These are phyloP conservation scores for Termitomyces sp. DNA, from an alignment of 768 basidiomycete genomes.

Conservation along the genomic window DNA sequence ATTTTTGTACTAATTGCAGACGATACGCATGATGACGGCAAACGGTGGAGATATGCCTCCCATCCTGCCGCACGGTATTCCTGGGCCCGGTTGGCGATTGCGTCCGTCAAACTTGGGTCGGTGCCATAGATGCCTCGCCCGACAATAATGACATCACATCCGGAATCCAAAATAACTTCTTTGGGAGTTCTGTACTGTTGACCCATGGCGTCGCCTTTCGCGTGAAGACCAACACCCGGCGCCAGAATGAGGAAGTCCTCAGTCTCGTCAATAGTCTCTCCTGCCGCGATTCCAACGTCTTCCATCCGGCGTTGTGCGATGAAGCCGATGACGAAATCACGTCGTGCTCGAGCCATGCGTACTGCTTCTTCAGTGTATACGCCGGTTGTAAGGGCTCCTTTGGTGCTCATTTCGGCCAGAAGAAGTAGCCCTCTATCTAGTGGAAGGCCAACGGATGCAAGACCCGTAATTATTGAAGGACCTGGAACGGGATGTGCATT, in stretches of 20 bases:
- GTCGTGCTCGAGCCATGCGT: conserved; percentile 76
- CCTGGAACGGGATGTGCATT: conserved; percentile 97
- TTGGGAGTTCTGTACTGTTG: conserved; percentile 93
- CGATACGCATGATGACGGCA: conserved; percentile 13
- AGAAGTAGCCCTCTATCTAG: conserved; percentile 83
- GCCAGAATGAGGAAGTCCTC: conserved; percentile 85
- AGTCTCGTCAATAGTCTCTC: conserved; percentile 36
- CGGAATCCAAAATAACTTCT: conserved; percentile 73
- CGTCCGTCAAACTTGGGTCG: conserved; percentile 35
- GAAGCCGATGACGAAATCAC: conserved; percentile 93
- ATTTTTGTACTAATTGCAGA: neutral
- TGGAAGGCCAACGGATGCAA: conserved; percentile 80
- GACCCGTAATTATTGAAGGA: conserved; percentile 90
- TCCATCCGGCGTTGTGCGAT: conserved; percentile 89
- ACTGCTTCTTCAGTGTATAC: conserved; percentile 81
- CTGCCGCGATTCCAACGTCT: conserved; percentile 38
- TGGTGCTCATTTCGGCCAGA: conserved; percentile 94
- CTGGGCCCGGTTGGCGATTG: conserved; percentile 65
- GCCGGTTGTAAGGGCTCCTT: conserved; percentile 79
- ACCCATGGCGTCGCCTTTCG: conserved; percentile 79
- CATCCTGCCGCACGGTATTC: conserved; percentile 85
- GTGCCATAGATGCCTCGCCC: conserved; percentile 90
- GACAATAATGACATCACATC: conserved; percentile 96
- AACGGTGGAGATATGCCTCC: conserved; percentile 77
- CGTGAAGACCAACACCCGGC: conserved; percentile 86